phyloP scores from a whole-genome alignment of 257 asterid genomes.

The Fraxinus pennsylvanica region DNA sequence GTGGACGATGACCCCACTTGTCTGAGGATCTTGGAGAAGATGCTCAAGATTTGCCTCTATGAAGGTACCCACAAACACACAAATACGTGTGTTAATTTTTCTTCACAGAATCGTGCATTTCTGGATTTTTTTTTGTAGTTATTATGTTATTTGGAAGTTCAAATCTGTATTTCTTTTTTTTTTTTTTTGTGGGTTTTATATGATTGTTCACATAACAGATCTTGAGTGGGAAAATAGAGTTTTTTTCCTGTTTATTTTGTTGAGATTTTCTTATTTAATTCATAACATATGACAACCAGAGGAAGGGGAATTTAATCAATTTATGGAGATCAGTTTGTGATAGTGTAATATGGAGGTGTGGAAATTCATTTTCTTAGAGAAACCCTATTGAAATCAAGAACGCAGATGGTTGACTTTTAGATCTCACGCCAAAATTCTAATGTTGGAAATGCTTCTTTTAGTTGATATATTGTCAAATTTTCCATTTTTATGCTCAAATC shows the following conservation, averaged over 20 bases:
- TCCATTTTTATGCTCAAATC: constrained; percentile 1
- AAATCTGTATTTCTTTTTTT: constrained; percentile 7
- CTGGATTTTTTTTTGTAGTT: background rate
- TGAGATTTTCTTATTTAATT: constrained; percentile 14
- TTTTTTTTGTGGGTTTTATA: background rate
- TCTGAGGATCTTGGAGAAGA: constrained; percentile 84
- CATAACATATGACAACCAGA: constrained; percentile 18
- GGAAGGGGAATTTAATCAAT: background rate
- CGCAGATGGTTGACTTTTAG: constrained; percentile 25
- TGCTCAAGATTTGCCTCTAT: constrained; percentile 74
- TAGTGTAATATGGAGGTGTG: background rate
- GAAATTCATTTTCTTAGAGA: constrained; percentile 12
- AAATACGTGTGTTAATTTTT: background rate
- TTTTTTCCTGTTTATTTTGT: background rate
- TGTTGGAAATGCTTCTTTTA: constrained; percentile 12
- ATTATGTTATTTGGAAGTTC: constrained; percentile 20
- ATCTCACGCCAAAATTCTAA: constrained; percentile 24
- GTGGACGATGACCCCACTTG: constrained; percentile 98
- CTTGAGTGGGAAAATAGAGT: constrained; percentile 15
- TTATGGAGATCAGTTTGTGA: constrained; percentile 9
- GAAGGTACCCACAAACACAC: constrained; percentile 51
- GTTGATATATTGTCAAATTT: background rate
- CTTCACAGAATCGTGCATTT: constrained; percentile 11
- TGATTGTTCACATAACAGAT: constrained; percentile 23
- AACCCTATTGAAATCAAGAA: constrained; percentile 12